These are phyloP conservation scores for Zoysia pacifica DNA, from an alignment of 176 grass and related monocot species.

Conservation along the genomic window DNA sequence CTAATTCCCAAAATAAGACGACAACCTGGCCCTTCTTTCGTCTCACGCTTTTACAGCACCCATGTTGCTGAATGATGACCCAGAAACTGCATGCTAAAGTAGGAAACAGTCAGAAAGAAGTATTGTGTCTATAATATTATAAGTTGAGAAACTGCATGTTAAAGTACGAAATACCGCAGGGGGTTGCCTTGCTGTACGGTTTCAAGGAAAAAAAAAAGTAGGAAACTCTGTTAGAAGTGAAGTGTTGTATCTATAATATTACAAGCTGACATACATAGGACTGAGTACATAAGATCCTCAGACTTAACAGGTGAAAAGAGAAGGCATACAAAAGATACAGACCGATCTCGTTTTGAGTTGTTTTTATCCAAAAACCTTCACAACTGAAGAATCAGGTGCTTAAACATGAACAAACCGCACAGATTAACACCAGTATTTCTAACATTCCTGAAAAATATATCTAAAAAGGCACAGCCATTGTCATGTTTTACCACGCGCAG, in stretches of 20 bases:
- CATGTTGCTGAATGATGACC: slow-evolving; percentile 52
- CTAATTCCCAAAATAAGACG: slow-evolving; percentile 59
- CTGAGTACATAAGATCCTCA: neutral
- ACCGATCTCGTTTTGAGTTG: neutral
- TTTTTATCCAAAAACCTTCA: neutral
- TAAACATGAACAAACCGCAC: slow-evolving; percentile 4
- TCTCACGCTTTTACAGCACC: slow-evolving; percentile 43
- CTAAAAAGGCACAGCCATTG: neutral
- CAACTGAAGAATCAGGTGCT: neutral
- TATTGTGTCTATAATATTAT: slow-evolving; percentile 13
- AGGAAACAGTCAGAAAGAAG: slow-evolving; percentile 41
- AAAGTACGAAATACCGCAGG: too few relatives aligned
- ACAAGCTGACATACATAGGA: slow-evolving; percentile 16
- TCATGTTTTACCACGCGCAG: neutral
- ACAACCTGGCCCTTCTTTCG: slow-evolving; percentile 50
- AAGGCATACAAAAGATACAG: slow-evolving; percentile 2
- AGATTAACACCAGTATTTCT: neutral
- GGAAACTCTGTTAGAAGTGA: slow-evolving; percentile 39
- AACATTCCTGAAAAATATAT: neutral
- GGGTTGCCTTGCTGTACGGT: too few relatives aligned
- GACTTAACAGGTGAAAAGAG: neutral
- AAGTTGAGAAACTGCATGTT: neutral
- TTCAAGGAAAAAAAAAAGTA: neutral
- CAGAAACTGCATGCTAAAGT: slow-evolving; percentile 69
- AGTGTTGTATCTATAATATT: slow-evolving; percentile 17